Evolutionary conservation across 1,284 basidiomycete species (phyloP), one percentile per base, ranked within the genome.

Genomic region (Ustilago trichophora): DNA sequence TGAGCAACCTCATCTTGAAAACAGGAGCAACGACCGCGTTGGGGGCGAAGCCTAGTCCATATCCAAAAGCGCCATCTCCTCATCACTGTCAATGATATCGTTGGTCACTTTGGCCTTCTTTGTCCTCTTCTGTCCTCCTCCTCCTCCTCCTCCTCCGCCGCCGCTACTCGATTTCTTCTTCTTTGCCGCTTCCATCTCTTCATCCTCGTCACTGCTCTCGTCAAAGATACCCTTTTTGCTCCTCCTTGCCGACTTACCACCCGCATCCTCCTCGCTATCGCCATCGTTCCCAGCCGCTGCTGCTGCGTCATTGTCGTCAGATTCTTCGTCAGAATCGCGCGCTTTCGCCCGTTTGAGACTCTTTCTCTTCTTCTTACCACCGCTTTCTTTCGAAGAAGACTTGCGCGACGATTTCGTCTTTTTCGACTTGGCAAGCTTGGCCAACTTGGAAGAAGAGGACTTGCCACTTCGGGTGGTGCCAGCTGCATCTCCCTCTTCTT

Each of bases 71-170:
- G 53, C 64, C 70, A 75, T 72, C 65, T 77, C 75, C 49, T 77
- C 75, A 41, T 77, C 75, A 21, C 67, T 72, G 29, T 78, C 74
- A 46, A 78, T 78, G 22, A 72, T 64, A 35, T 75, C 76, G 50
- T 74, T 72, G 35, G 58, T 68, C 15, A 54, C 58, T 7, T 47
- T 45, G 6, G 52, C 50, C 56, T 63, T 66, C 45, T 71, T 66
- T 6, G 67, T 65, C 33, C 58, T 53, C 50, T 57, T 60, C 29
- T 44, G 37, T 2, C n/a, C 11, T 33, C 21, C n/a, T 33, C 32
- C 35, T 42, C 51, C n/a, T 51, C 47, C 46, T 45, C 41, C 11
- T 33, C 21, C 19, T 33, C 34, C 35, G n/a, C n/a, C n/a, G n/a
- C n/a, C n/a, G n/a, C n/a, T n/a, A n/a, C n/a, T n/a, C n/a, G n/a